phyloP scores from a whole-genome alignment of 352 stramenopile genomes.

The Blastocystis sp. region DNA sequence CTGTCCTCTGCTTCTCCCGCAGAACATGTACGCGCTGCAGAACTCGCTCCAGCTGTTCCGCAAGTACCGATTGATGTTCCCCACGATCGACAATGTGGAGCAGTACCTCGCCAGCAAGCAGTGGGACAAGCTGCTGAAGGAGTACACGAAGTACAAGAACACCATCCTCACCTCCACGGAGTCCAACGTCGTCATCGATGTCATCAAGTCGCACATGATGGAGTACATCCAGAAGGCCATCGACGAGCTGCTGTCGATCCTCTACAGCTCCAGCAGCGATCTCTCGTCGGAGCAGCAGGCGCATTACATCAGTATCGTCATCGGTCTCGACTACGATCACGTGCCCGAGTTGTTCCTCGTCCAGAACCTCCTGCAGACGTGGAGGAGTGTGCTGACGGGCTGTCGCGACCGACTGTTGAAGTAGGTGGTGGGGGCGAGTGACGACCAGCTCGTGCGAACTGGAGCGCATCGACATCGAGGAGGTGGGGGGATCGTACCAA shows the following conservation, averaged over 20 bases:
- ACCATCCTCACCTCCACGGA: background rate
- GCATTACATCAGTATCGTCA: conserved; percentile 4
- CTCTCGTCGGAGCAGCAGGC: conserved; percentile 11
- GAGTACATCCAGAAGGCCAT: conserved; percentile 37
- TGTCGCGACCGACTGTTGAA: background rate
- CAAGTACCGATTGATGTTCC: conserved; percentile 37
- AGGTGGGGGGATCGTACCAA: background rate
- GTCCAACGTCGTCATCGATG: conserved; percentile 32
- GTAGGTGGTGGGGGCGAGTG: background rate
- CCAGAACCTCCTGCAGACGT: conserved; percentile 30
- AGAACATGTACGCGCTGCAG: conserved; percentile 43
- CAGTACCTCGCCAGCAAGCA: conserved; percentile 33
- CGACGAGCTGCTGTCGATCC: background rate
- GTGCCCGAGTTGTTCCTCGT: conserved; percentile 46
- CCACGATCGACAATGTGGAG: conserved; percentile 50
- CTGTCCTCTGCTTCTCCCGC: background rate
- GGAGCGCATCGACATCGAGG: conserved; percentile 22
- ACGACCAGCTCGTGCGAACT: conserved; percentile 1
- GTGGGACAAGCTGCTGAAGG: conserved; percentile 30
- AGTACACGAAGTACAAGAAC: conserved; percentile 37
- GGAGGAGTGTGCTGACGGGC: background rate
- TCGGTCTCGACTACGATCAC: conserved; percentile 28
- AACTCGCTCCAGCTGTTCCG: conserved; percentile 36
- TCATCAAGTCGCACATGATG: conserved; percentile 57
- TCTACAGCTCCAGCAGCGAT: conserved; percentile 4